These are phyloP conservation scores for Vickermania ingenoplastis DNA, from an alignment of 208 protist genomes.

Conservation along the genomic window DNA sequence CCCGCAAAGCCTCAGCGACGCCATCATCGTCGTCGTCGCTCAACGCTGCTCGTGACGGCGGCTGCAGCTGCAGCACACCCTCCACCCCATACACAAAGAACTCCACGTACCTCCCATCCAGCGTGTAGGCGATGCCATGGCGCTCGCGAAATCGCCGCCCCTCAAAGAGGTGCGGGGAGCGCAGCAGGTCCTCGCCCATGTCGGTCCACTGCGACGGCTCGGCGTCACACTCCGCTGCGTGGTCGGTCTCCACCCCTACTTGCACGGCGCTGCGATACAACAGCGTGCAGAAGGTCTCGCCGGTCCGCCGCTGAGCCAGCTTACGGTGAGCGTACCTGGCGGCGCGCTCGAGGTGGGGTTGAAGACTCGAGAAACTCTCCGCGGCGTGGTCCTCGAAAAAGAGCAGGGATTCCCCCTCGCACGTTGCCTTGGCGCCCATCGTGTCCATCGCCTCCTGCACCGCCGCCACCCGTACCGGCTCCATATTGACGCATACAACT, in stretches of 20 bases:
- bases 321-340: background rate
- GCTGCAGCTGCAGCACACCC: constrained; percentile 33
- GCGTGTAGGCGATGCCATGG: constrained; percentile 60
- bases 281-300: background rate
- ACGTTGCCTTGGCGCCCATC: too few relatives aligned
- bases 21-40: background rate
- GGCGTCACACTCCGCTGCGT: background rate
- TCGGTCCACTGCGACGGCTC: too few relatives aligned
- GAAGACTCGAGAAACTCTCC: background rate
- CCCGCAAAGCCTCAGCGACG: constrained; percentile 12
- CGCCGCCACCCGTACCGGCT: too few relatives aligned
- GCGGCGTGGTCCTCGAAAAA: background rate
- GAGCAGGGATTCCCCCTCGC: background rate
- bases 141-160: constrained; percentile 28
- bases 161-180: constrained; percentile 12
- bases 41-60: too few relatives aligned
- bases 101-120: constrained; percentile 44
- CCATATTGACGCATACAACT: too few relatives aligned
- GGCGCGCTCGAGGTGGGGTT: background rate
- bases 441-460: too few relatives aligned
- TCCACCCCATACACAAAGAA: constrained; percentile 36
- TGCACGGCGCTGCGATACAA: background rate
- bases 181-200: background rate
- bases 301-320: background rate
- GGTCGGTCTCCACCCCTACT: background rate